These are phyloP conservation scores for Globisporangium parvum DNA, from an alignment of 352 stramenopile genomes.

Conservation along the genomic window DNA sequence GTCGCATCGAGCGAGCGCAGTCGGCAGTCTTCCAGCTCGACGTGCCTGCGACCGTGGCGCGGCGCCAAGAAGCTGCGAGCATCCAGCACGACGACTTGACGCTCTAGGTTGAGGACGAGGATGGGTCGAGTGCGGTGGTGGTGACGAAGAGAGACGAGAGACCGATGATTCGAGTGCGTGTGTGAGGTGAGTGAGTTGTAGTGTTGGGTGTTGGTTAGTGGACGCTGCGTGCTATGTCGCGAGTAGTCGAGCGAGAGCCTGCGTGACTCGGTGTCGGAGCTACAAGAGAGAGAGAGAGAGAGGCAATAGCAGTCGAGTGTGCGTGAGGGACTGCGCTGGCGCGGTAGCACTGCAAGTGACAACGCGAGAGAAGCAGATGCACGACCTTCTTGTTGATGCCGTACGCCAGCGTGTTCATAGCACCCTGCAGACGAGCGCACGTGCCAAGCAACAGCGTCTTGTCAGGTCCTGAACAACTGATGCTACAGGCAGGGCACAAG, in stretches of 20 bases:
- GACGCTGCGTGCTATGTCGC: neutral
- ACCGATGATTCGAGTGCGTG: no score
- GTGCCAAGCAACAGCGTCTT: neutral
- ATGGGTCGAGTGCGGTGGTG: no score
- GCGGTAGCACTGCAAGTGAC: neutral
- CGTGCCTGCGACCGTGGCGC: constrained; percentile 33
- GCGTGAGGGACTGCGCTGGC: no score
- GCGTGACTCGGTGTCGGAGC: constrained; percentile 10
- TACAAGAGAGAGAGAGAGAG: neutral
- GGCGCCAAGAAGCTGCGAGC: constrained; percentile 27
- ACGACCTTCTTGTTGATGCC: constrained; percentile 58
- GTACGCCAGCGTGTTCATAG: constrained; percentile 52
- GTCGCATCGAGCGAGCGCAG: constrained; percentile 60
- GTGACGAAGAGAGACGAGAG: neutral
- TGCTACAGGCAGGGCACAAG: no score
- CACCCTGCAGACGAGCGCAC: constrained; percentile 23
- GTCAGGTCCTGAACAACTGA: no score
- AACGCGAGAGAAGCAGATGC: neutral
- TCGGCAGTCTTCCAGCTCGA: constrained; percentile 33
- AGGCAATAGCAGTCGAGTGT: neutral
- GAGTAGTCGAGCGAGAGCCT: neutral
- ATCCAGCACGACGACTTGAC: constrained; percentile 22
- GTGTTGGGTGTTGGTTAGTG: neutral
- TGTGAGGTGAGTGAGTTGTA: neutral
- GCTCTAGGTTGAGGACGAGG: constrained; percentile 6